Conservation (phyloP, 192 early-diverging fungal genomes). For the Backusella circina region DNA sequence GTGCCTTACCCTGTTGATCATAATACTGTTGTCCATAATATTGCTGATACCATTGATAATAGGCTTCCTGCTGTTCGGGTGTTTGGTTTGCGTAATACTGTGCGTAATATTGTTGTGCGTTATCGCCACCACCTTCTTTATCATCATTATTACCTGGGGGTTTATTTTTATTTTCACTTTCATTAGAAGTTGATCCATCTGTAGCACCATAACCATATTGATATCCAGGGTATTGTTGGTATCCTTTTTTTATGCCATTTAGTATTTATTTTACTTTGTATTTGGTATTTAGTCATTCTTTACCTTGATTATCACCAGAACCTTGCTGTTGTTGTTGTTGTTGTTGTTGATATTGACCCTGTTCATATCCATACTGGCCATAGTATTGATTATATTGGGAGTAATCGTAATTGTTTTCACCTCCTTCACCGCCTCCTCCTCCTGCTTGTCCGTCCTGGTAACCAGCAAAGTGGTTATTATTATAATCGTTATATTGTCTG, state of each 20-base stretch:
- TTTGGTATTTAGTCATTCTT: background rate
- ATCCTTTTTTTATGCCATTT: background rate
- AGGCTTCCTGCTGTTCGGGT: conserved; percentile 28
- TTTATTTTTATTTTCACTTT: background rate
- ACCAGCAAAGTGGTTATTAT: conserved; percentile 1
- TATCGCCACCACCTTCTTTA: background rate
- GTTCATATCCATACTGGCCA: conserved; percentile 18
- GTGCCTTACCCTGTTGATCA: background rate
- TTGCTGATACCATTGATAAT: conserved; percentile 45
- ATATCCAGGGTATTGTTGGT: background rate
- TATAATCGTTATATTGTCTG: conserved; percentile 2
- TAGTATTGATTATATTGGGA: conserved; percentile 26
- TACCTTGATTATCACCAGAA: background rate
- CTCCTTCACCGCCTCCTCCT: background rate
- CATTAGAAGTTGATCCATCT: background rate
- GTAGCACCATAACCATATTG: background rate
- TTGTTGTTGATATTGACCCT: background rate
- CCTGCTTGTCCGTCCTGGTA: background rate
- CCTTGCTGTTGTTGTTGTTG: conserved; percentile 14
- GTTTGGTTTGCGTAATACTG: conserved; percentile 37
- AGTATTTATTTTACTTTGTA: background rate
- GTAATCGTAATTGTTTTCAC: conserved; percentile 19
- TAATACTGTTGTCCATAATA: conserved; percentile 29
- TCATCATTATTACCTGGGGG: background rate
- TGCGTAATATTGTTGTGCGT: conserved; percentile 32